Conservation (phyloP, 352 stramenopile genomes). For the Phytophthora foliorum region DNA sequence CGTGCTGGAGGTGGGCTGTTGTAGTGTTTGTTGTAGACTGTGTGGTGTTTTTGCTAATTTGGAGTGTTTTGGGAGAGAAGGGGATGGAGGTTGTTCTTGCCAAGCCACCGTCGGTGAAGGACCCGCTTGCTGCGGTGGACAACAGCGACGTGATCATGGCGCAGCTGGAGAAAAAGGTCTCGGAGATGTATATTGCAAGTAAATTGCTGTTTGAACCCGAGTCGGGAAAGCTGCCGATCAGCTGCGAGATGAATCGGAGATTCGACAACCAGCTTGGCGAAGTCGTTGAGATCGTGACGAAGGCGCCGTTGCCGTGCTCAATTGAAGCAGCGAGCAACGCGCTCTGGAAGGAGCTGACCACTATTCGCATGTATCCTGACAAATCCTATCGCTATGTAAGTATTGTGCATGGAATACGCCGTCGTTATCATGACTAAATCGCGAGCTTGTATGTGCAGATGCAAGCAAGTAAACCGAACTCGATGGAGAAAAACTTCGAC, state of each 20-base stretch:
- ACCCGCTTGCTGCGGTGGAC: constrained; percentile 14
- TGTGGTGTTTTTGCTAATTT: constrained; percentile 3
- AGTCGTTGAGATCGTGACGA: constrained; percentile 30
- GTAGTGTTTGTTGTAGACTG: neutral
- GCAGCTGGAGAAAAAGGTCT: constrained; percentile 25
- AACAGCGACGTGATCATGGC: constrained; percentile 38
- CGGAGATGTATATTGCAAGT: constrained; percentile 28
- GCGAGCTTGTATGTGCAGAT: constrained; percentile 16
- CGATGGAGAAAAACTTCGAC: constrained; percentile 42
- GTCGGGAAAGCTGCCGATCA: neutral
- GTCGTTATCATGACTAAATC: neutral
- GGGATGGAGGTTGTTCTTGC: constrained; percentile 29
- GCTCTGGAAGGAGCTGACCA: constrained; percentile 36
- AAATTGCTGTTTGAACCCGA: constrained; percentile 1
- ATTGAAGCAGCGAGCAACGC: constrained; percentile 24
- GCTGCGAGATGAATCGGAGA: constrained; percentile 20
- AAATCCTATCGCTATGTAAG: constrained; percentile 48
- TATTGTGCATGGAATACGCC: neutral
- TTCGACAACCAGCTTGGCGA: constrained; percentile 8
- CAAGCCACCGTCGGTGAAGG: neutral
- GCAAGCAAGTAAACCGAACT: constrained; percentile 23
- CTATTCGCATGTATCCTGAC: constrained; percentile 27
- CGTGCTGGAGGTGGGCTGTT: constrained; percentile 23
- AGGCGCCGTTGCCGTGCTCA: constrained; percentile 23
- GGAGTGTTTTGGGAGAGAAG: constrained; percentile 6